phyloP scores from a whole-genome alignment of 2,329 filamentous ascomycete genomes.

The Penicillium vulpinum region DNA sequence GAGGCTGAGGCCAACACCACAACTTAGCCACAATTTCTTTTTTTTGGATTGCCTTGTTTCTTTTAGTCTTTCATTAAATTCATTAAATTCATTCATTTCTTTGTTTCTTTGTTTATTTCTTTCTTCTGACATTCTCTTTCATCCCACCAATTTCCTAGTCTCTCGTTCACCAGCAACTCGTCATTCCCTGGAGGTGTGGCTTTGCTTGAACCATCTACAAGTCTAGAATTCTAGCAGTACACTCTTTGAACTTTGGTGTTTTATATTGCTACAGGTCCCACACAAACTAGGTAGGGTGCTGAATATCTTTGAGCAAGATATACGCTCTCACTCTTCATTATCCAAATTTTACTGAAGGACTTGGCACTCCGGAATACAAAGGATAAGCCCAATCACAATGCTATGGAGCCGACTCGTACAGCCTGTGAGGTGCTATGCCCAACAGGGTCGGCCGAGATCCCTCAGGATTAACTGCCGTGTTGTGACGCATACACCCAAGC shows the following conservation, averaged over 20 bases:
- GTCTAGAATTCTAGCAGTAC: conserved; percentile 3
- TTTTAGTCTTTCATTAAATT: conserved; percentile 17
- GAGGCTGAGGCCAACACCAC: conserved; percentile 9
- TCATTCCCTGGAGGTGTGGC: conserved; percentile 21
- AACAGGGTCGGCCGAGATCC: conserved; percentile 19
- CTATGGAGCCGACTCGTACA: conserved; percentile 29
- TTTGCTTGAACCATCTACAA: background rate
- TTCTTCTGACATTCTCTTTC: background rate
- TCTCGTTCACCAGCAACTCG: conserved; percentile 12
- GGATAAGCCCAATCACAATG: conserved; percentile 19
- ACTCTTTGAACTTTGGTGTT: conserved; percentile 6
- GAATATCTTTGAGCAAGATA: background rate
- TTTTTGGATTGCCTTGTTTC: background rate
- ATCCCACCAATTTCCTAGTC: conserved; percentile 8
- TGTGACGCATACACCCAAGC: conserved; percentile 16
- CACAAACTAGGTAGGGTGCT: background rate
- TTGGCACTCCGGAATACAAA: background rate
- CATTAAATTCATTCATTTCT: background rate
- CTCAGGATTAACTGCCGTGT: conserved; percentile 10
- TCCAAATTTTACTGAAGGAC: background rate
- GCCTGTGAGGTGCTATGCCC: conserved; percentile 21
- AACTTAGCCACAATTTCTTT: conserved; percentile 12
- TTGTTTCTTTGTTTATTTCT: background rate
- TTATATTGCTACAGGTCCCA: background rate
- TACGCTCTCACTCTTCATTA: background rate